Evolutionary conservation across 225 moss, liverwort and hornwort species (phyloP).

Genomic region (Climacium dendroides): DNA sequence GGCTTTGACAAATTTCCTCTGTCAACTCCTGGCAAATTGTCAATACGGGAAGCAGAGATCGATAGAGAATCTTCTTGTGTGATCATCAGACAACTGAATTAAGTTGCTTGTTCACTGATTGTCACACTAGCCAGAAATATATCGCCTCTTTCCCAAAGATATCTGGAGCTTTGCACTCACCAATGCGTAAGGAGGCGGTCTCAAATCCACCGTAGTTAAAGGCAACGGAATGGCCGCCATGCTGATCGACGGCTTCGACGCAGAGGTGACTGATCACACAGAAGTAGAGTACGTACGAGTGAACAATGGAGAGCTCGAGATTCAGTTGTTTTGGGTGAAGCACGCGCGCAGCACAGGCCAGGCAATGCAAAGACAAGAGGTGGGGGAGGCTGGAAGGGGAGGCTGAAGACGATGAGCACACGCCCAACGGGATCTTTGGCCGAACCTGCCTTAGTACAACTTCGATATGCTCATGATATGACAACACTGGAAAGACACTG

Average conservation of each 20-base stretch:
- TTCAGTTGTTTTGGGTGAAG: background rate
- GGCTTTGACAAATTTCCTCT: background rate
- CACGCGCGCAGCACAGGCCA: background rate
- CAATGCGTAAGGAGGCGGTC: slow-evolving; percentile 11
- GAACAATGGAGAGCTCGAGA: background rate
- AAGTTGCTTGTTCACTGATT: background rate
- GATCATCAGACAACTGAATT: background rate
- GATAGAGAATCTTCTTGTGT: background rate
- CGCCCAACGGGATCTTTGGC: background rate
- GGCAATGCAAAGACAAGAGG: background rate
- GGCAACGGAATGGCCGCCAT: slow-evolving; percentile 16
- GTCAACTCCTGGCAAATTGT: background rate
- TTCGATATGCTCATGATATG: background rate
- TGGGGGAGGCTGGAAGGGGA: background rate
- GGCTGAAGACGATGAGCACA: background rate
- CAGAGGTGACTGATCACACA: background rate
- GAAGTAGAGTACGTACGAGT: background rate
- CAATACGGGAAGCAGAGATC: background rate
- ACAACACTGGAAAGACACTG: background rate
- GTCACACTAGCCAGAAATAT: background rate
- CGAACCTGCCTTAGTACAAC: background rate
- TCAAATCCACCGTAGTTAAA: slow-evolving; percentile 1
- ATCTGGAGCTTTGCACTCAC: background rate
- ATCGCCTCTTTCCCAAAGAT: background rate
- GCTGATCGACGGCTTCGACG: background rate